Evolutionary conservation across 192 early-diverging fungal genomes (phyloP), one percentile per base, ranked within the genome.

Genomic region (Coemansia sp.): DNA sequence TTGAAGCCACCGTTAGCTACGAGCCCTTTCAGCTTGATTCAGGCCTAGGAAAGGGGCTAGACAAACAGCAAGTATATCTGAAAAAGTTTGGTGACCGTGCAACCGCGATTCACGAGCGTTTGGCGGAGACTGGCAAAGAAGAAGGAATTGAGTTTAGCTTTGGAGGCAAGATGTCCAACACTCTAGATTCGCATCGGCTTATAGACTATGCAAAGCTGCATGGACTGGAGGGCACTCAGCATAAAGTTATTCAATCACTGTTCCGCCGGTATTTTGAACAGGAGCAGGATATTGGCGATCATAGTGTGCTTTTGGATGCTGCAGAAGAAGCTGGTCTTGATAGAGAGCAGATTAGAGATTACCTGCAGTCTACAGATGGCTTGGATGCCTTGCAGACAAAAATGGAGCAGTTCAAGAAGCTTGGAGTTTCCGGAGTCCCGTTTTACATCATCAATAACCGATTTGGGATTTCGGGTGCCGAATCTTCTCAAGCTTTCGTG

Each of bases 21-120:
- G 63, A 73, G 50, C 90, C 90, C 3, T 92, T 78, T 58, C 82
- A 87, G 64, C 79, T 92, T n/a, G 83, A 90, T 45, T 70, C 85
- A 19, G 57, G 72, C 0, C 56, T 74, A 54, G 72, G 66, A 7
- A 56, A 57, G n/a, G 72, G 72, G 2, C 46, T 84, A n/a, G 79
- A 85, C 30, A 83, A 78, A 35, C 66, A 65, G 13, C 72, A 72
- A 6, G 57, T 71, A 12, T 91, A 90, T 61, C 46, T 50, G n/a
- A 57, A 50, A 13, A 89, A 89, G 63, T 91, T 90, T 65, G 91
- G 91, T 7, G 62, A 60, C 23, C 78, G 84, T 12, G 47, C 73
- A 9, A 51, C 77, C 6, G 60, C 73, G n/a, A 84, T 93, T 39
- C 52, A 70, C 6, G 64, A 78, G 46, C 70, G 78, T 2, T 76